phyloP scores from a whole-genome alignment of 176 grass and related monocot genomes.

The Raddia distichophylla region DNA sequence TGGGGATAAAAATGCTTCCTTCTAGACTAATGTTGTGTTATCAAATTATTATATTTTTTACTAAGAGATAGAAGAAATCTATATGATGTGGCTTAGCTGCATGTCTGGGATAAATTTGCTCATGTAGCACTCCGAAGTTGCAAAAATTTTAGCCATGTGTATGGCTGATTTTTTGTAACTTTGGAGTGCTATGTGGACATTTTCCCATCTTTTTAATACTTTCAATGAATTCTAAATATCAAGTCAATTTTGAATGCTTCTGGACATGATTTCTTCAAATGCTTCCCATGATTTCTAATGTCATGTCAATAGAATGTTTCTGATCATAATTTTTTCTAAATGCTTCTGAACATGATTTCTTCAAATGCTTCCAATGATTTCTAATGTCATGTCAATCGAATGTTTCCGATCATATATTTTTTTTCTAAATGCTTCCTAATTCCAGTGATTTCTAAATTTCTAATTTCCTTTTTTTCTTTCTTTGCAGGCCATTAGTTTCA shows the following conservation, averaged over 20 bases:
- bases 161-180: too few relatives aligned
- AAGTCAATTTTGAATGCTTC: not conserved
- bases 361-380: too few relatives aligned
- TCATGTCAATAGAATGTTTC: too few relatives aligned
- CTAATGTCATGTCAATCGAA: too few relatives aligned
- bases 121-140: too few relatives aligned
- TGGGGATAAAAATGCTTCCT: not conserved
- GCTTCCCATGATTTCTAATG: too few relatives aligned
- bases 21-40: not conserved
- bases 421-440: not conserved
- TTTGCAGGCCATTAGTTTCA: conserved; percentile 83
- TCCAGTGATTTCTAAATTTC: not conserved
- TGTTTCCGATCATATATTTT: too few relatives aligned
- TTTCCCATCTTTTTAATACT: not conserved
- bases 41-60: not conserved
- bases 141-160: too few relatives aligned
- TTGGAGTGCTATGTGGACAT: too few relatives aligned
- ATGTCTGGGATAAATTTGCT: conserved; percentile 18
- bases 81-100: not conserved
- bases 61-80: not conserved
- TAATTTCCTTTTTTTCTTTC: conserved; percentile 12
- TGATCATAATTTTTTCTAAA: too few relatives aligned
- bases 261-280: too few relatives aligned
- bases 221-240: not conserved
- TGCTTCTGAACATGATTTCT: too few relatives aligned